These are phyloP conservation scores for Leptodontidium sp. DNA, from an alignment of 2,329 filamentous ascomycete species.

Conservation along the genomic window DNA sequence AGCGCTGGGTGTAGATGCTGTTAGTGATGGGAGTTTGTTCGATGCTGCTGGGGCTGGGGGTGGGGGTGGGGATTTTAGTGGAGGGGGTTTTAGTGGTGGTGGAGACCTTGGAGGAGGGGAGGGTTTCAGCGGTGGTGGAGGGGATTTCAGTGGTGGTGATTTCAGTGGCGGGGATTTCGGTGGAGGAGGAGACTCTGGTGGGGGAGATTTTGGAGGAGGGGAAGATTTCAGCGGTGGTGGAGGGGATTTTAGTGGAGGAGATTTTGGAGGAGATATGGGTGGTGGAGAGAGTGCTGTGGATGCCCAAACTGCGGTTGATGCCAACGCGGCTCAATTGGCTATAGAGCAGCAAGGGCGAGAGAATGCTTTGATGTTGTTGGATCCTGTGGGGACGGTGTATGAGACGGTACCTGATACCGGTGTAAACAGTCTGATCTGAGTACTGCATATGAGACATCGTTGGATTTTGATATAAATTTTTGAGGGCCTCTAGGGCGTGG, in stretches of 20 bases:
- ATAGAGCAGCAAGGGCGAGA: conserved; percentile 14
- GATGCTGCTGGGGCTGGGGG: conserved; percentile 12
- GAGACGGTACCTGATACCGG: background rate
- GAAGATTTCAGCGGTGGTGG: background rate
- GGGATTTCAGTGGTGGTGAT: background rate
- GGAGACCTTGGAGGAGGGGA: background rate
- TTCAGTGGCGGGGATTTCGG: background rate
- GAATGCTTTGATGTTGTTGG: conserved; percentile 19
- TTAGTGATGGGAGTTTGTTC: conserved; percentile 10
- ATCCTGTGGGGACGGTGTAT: conserved; percentile 23
- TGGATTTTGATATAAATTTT: too few species aligned
- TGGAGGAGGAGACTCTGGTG: conserved; percentile 1
- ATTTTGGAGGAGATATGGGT: background rate
- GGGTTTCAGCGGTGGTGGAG: background rate
- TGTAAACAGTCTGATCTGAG: background rate
- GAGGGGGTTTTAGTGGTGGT: conserved; percentile 16
- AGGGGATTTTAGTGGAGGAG: background rate
- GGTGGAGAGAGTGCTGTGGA: background rate
- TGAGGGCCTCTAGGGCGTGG: too few species aligned
- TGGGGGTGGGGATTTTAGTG: background rate
- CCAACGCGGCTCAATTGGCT: conserved; percentile 10
- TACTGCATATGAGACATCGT: too few species aligned
- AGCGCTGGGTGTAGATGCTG: conserved; percentile 18
- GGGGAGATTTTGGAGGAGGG: background rate
- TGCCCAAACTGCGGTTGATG: conserved; percentile 11